Base-by-base conservation (phyloP, 176 grass and related monocot genomes). In the Rhynchospora pubera region DNA sequence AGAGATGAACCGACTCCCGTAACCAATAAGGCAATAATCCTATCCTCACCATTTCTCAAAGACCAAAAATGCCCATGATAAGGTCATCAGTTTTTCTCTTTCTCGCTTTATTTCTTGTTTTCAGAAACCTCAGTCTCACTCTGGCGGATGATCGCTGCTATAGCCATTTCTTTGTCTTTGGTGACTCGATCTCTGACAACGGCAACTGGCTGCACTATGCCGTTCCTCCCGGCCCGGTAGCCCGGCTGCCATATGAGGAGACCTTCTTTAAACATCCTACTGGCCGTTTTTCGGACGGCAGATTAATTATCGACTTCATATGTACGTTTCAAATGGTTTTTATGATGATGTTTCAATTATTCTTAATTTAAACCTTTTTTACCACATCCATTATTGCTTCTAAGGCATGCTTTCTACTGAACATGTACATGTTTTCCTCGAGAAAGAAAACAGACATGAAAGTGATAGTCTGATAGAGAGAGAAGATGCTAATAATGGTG, bases 261-360 rank as follows among this genome's bases (percentile, higher is more conserved):
- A 97, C 91, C 4, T 93, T 91, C 87, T 97, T 97, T 84, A 56
- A 34, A 64, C 89, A 70, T 59, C 93, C 89, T 72, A 93, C 91
- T 26, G 93, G 91, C 10, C 91, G 91, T 5, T 93, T 86, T 86
- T 93, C 89, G 15, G 85, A 97, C 56, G 93, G 91, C 55, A 77
- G 90, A 14, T 57, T 97, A 21, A 46, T 91, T 57, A 83, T 91
- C 18, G 91, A 97, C 73, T 97, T 93, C 75, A 81, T 97, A 52
- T 85, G 91, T 96, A 57, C 0, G 63, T 48, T 34, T 34, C 32
- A 34, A 34, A 34, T 34, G 32, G 32, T 34, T 34, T 34, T 34
- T 34, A 34, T 34, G 32, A 34, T 34, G 32, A 34, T 34, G 32
- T 34, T 34, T 34, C 32, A 34, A 34, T 34, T 1, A 34, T 34